Evolutionary conservation across 306 rosid species (phyloP), one percentile per base, ranked within the genome.

Genomic region (Astragalus glycyphyllos): DNA sequence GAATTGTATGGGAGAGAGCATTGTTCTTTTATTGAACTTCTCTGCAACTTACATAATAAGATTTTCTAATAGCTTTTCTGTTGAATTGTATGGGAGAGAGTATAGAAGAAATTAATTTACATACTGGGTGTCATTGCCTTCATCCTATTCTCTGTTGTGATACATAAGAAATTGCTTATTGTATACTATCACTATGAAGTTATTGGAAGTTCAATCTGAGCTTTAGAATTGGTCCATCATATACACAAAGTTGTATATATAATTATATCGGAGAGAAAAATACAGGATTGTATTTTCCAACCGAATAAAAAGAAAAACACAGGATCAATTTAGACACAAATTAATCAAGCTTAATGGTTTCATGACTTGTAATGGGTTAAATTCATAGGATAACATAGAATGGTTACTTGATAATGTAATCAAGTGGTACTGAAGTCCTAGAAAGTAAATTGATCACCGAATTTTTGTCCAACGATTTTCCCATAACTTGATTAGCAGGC

Each of bases 391-490:
- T n/a, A 37, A 61, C 34, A 34, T 23, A 40, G 54, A 37, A 60
- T 10, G 13, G 65, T 69, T 70, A 70, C 56, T 15, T 31, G 68
- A 6, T 32, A 35, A 29, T 42, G 58, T 34, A 42, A 31, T 63
- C 5, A 4, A n/a, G 53, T 13, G 61, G 15, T 17, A 72, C 8
- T 5, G 34, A 71, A 49, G 13, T 9, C 45, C 70, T 37, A n/a
- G 16, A 37, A 49, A 0, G 54, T 37, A 50, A 41, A 13, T 40
- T 14, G 64, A 73, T 13, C 15, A n/a, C 7, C 31, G 61, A 62
- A 73, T 1, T 40, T 50, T 51, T 11, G 46, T 63, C 64, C 64
- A 51, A 29, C 29, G 26, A 50, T 73, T 50, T 62, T 53, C 63
- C 14, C 54, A 63, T 51, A 34, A 41, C 37, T 26, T 40, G n/a